phyloP scores from a whole-genome alignment of 2,329 filamentous ascomycete genomes.

The Fusarium bactridioides region DNA sequence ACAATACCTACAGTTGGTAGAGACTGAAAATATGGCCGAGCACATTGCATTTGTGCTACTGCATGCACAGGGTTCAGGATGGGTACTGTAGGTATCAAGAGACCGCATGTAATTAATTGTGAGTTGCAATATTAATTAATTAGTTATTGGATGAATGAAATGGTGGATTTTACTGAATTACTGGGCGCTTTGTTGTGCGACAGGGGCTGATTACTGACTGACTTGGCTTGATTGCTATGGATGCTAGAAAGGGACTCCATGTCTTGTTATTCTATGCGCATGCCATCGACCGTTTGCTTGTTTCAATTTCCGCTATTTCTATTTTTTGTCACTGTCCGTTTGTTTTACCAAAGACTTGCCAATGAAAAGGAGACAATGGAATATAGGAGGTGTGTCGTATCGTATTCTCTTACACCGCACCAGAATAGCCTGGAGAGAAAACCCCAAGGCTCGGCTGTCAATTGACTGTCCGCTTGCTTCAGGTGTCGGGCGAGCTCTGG shows the following conservation, averaged over 20 bases:
- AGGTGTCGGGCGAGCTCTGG: constrained; percentile 17
- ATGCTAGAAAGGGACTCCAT: background rate
- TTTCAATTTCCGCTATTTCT: constrained; percentile 40
- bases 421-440: constrained; percentile 9
- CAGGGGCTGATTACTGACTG: constrained; percentile 18
- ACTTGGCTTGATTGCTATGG: background rate
- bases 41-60: constrained; percentile 26
- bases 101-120: constrained; percentile 15
- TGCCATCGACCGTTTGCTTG: constrained; percentile 24
- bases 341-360: background rate
- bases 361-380: background rate
- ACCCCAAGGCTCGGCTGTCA: background rate
- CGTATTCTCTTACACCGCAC: constrained; percentile 30
- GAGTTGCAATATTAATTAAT: constrained; percentile 30
- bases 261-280: constrained; percentile 14
- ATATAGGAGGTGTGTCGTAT: constrained; percentile 1
- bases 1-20: background rate
- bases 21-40: constrained; percentile 25
- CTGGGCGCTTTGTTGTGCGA: constrained; percentile 27
- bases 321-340: constrained; percentile 28
- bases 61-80: constrained; percentile 14
- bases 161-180: constrained; percentile 29
- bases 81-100: background rate
- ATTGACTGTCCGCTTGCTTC: constrained; percentile 27
- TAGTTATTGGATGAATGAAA: constrained; percentile 4